These are phyloP conservation scores for Hygrophila difformis DNA, from an alignment of 257 asterid species.

Conservation along the genomic window DNA sequence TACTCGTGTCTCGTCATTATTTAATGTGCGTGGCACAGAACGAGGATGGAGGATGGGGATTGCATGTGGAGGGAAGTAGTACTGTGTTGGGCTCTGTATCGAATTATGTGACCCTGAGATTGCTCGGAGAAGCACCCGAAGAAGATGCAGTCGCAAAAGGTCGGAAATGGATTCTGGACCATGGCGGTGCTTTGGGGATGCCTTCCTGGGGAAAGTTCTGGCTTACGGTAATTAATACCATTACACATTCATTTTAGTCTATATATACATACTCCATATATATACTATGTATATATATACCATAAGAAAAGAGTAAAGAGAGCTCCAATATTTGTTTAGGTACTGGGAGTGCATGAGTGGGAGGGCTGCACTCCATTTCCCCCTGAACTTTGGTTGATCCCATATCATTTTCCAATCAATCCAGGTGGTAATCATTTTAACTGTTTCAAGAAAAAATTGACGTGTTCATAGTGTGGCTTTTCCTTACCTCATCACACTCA, in stretches of 20 bases:
- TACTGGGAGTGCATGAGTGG: constrained; percentile 19
- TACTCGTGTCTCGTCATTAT: background rate
- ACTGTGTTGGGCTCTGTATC: constrained; percentile 37
- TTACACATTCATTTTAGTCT: too few species aligned
- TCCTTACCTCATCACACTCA: background rate
- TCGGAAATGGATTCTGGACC: constrained; percentile 58
- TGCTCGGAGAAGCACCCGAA: constrained; percentile 31
- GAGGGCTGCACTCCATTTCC: constrained; percentile 18
- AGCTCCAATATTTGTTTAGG: background rate
- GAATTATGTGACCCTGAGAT: constrained; percentile 28
- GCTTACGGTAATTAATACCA: constrained; percentile 30
- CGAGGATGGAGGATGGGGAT: constrained; percentile 54
- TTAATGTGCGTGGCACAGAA: constrained; percentile 12
- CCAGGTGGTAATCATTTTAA: constrained; percentile 7
- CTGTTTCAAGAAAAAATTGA: background rate
- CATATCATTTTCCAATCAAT: constrained; percentile 12
- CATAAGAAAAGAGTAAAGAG: too few species aligned
- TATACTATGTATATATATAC: too few species aligned
- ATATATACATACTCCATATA: too few species aligned
- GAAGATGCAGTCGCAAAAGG: constrained; percentile 28
- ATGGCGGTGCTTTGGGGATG: constrained; percentile 24
- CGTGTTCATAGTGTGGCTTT: background rate
- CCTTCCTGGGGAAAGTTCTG: too few species aligned
- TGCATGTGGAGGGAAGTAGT: constrained; percentile 44
- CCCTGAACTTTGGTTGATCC: constrained; percentile 18